Evolutionary conservation across 1,284 basidiomycete genomes (phyloP).

Genomic region (Naganishia albida): DNA sequence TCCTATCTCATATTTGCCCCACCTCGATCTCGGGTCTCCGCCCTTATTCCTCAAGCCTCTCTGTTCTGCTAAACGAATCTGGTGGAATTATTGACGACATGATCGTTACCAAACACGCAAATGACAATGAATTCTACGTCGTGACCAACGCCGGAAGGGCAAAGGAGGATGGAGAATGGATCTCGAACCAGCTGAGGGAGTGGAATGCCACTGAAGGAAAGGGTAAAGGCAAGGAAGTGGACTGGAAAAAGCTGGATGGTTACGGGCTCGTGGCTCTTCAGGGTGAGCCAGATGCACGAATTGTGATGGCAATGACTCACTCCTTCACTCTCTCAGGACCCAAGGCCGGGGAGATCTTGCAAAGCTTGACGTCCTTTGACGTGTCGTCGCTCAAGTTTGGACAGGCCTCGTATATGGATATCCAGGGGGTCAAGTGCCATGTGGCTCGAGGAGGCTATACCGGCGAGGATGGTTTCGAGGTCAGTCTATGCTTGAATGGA

Average conservation of each 20-base stretch:
- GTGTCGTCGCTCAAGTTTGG: slow-evolving; percentile 75
- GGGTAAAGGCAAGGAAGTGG: slow-evolving; percentile 64
- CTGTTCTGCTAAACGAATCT: slow-evolving; percentile 80
- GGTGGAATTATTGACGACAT: slow-evolving; percentile 96
- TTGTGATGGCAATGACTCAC: not conserved
- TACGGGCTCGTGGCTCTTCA: slow-evolving; percentile 92
- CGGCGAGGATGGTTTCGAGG: slow-evolving; percentile 98
- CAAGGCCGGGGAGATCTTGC: slow-evolving; percentile 74
- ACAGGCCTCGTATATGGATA: slow-evolving; percentile 70
- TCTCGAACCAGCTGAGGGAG: slow-evolving; percentile 65
- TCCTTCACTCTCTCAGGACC: slow-evolving; percentile 65
- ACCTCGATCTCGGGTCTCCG: slow-evolving; percentile 70
- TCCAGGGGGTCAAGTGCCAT: slow-evolving; percentile 74
- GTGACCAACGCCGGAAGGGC: slow-evolving; percentile 94
- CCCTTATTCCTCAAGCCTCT: slow-evolving; percentile 75
- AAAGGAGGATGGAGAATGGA: slow-evolving; percentile 77
- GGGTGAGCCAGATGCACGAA: slow-evolving; percentile 57
- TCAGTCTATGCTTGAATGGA: too few species aligned
- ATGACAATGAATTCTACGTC: slow-evolving; percentile 79
- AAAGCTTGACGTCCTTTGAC: slow-evolving; percentile 68
- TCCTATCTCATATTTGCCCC: slow-evolving; percentile 82
- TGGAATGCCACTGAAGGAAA: slow-evolving; percentile 67
- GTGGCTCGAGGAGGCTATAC: slow-evolving; percentile 97
- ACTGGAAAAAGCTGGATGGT: slow-evolving; percentile 76
- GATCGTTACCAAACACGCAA: slow-evolving; percentile 76